These are phyloP conservation scores for Saccharomycopsis sp. DNA, from an alignment of 805 yeast genomes.

Conservation along the genomic window DNA sequence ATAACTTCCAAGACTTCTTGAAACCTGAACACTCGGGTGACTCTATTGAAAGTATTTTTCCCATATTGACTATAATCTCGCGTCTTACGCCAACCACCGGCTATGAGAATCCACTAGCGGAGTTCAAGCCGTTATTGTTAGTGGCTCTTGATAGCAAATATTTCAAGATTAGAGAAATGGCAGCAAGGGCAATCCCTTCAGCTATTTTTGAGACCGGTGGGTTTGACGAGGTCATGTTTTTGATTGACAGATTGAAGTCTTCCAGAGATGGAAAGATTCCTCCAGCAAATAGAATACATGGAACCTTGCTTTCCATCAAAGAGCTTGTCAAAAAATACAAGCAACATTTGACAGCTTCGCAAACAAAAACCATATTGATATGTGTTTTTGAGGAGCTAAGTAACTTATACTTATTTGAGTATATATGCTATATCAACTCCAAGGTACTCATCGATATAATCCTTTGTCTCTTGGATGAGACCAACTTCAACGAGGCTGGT, in stretches of 20 bases:
- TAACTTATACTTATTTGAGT: not conserved
- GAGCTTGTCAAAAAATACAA: slow-evolving; percentile 25
- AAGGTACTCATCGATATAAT: slow-evolving; percentile 6
- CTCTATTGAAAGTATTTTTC: slow-evolving; percentile 57
- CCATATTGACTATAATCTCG: slow-evolving; percentile 67
- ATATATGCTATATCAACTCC: not conserved
- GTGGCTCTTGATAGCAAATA: slow-evolving; percentile 43
- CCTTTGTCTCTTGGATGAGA: not conserved
- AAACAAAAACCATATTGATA: not conserved
- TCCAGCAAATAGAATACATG: slow-evolving; percentile 46
- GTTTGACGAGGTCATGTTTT: slow-evolving; percentile 25
- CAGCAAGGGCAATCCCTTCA: slow-evolving; percentile 62
- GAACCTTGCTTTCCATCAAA: slow-evolving; percentile 44
- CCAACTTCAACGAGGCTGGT: not conserved
- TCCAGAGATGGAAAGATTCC: slow-evolving; percentile 16
- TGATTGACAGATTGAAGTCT: slow-evolving; percentile 22
- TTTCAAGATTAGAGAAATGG: slow-evolving; percentile 88
- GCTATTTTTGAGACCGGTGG: slow-evolving; percentile 32
- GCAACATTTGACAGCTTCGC: not conserved
- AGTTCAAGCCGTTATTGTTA: slow-evolving; percentile 44
- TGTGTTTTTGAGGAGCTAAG: not conserved
- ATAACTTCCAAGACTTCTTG: slow-evolving; percentile 33
- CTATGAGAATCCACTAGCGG: slow-evolving; percentile 40
- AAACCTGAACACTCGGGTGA: slow-evolving; percentile 21
- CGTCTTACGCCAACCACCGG: slow-evolving; percentile 58